Base-by-base conservation (phyloP, 345 rosid genomes). In the Chamaenerion angustifolium region DNA sequence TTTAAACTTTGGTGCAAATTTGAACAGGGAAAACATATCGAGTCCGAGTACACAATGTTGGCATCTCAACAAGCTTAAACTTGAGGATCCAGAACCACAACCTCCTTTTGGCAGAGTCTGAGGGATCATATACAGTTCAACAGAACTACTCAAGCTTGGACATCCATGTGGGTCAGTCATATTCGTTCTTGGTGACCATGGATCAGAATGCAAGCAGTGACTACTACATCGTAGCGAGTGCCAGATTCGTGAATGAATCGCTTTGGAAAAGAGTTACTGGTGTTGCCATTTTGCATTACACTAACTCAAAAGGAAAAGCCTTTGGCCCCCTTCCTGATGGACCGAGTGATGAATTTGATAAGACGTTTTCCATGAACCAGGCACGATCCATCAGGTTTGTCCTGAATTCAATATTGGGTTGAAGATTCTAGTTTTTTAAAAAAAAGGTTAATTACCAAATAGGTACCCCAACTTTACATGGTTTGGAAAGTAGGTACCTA, bases 111-210 rank as follows among this genome's bases (percentile, higher is more conserved):
- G 97, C 86, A 1, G 97, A 93, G 66, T 62, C 85, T 0, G 97
- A 93, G 74, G 99, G 99, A 61, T 93, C 97, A 0, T 93, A 93
- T 59, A 88, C 97, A 4, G 94, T 88, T 67, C 99, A 88, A 49
- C 99, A 93, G 65, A 93, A 93, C 56, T 88, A 93, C 68, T 82
- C 97, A 46, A 93, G 92, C 64, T 81, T 93, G 74, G 99, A 93
- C 72, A 88, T 93, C 60, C 97, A 88, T 17, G 94, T 88, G 17
- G 99, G 97, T 7, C 99, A 93, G 50, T 73, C 99, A 15, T 93
- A 67, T 66, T 85, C 99, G 0, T 93, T 93, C 61, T 68, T 93
- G 63, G 76, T 93, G 53, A 82, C 95, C 31, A 93, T 73, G 82
- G 99, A 93, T 69, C 95, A 93, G 71, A 93, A 93, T 18, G 94